These are phyloP conservation scores for Leonotis leonurus DNA, from an alignment of 257 asterid species.

Conservation along the genomic window DNA sequence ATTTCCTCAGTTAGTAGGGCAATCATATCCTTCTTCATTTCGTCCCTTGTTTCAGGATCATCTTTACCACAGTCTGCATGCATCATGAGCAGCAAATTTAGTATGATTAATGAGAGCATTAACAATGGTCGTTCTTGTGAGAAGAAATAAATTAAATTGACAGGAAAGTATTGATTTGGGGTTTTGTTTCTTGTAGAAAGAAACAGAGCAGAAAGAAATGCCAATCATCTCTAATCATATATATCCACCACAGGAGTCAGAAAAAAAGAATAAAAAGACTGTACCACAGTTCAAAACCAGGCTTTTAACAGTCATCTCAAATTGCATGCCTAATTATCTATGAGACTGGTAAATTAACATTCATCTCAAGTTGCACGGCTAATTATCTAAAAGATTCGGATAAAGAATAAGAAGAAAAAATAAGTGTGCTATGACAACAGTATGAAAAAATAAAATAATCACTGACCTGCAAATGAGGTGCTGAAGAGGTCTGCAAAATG, in stretches of 20 bases:
- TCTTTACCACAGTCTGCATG: slow-evolving; percentile 29
- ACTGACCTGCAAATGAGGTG: slow-evolving; percentile 28
- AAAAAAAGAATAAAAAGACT: neutral
- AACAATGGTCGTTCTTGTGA: neutral
- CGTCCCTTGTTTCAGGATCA: slow-evolving; percentile 23
- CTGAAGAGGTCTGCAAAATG: slow-evolving; percentile 24
- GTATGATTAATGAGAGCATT: neutral
- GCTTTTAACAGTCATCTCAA: neutral
- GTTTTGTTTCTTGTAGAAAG: neutral
- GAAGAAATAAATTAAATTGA: neutral
- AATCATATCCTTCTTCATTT: slow-evolving; percentile 26
- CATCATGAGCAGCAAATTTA: neutral
- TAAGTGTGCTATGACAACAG: neutral
- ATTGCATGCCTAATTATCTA: neutral
- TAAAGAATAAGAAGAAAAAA: neutral
- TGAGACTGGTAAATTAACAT: neutral
- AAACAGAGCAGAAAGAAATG: neutral
- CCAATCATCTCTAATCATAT: neutral
- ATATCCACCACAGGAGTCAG: neutral
- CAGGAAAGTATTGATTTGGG: neutral
- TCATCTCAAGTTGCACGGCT: neutral
- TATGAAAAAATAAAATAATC: neutral
- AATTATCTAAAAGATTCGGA: neutral
- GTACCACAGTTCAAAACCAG: too few species aligned
- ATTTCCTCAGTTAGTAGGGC: slow-evolving; percentile 26